Base-by-base conservation (phyloP, 176 grass and related monocot genomes). In the Cenchrus fungigraminus region DNA sequence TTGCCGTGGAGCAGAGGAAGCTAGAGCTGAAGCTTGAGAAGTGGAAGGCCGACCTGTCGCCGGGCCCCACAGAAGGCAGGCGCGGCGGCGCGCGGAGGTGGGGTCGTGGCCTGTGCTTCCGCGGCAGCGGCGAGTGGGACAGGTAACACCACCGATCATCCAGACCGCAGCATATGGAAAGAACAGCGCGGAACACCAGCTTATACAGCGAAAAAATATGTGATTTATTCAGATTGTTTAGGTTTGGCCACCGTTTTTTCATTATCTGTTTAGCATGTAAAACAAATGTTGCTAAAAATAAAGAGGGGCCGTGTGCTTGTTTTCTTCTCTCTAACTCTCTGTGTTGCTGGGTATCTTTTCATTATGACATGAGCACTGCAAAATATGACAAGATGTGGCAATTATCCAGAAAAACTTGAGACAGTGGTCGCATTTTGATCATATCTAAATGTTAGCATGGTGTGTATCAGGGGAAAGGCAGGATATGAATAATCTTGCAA, bases 41-140 rank as follows among this genome's bases (percentile, higher is more conserved):
- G 75, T 95, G 89, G 79, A 93, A 82, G 60, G 80, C 74, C 1
- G 92, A 93, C 42, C 50, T 97, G 70, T 89, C 78, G 77, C 88
- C 90, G 8, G 84, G 76, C 12, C 66, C 56, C 31, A 66, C 44
- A 73, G 13, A 43, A 53, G 59, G 49, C 47, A 9, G 65, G 0
- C 56, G 73, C 74, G 17, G 83, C 73, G 22, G 68, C 25, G 9
- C 54, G 0, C 59, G 73, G 88, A 31, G 50, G 58, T 32, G 45
- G 0, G 50, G 72, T 29, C 37, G 61, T 47, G 37, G 12, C 13
- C 66, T 25, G 2, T 86, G 88, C 84, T 82, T 86, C 19, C 6
- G 86, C 47, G 82, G 73, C 50, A 37, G 73, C 31, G 66, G 65
- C 12, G 43, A 82, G 20, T 85, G 86, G 82, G 86, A 52, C 25